Conservation (phyloP, 306 rosid genomes). For the Vicia villosa region DNA sequence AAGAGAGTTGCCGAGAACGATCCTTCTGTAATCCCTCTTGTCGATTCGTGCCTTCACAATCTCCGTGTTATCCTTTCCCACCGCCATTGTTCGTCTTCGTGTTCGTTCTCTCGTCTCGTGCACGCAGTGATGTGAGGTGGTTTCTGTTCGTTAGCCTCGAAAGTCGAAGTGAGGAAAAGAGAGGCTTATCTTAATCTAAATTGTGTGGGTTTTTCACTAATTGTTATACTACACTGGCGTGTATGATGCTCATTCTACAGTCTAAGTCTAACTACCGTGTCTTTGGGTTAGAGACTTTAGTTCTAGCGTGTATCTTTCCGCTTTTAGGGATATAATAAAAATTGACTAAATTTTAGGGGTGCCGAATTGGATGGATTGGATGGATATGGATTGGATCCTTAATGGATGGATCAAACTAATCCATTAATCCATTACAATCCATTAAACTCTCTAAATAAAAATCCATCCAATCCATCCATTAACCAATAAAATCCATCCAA, state of each 20-base stretch:
- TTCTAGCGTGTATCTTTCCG: no score
- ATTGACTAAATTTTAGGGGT: no score
- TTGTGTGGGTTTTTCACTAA: not conserved
- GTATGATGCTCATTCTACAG: not conserved
- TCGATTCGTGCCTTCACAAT: conserved; percentile 77
- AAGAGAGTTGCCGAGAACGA: conserved; percentile 75
- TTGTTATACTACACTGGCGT: not conserved
- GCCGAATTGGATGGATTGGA: no score
- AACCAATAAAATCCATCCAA: no score
- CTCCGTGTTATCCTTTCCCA: conserved; percentile 47
- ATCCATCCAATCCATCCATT: no score
- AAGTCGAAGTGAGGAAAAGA: not conserved
- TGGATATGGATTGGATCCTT: no score
- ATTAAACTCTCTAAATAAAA: no score
- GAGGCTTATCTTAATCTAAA: not conserved
- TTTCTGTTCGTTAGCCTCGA: not conserved
- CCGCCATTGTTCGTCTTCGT: not conserved
- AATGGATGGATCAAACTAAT: no score
- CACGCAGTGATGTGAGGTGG: not conserved
- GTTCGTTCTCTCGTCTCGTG: not conserved
- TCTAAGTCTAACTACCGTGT: no score
- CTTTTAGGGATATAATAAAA: no score
- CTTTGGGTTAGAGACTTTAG: no score
- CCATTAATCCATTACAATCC: no score
- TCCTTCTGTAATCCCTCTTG: conserved; percentile 70